These are phyloP conservation scores for Platanthera zijinensis DNA, from an alignment of 106 monocot genomes.

Conservation along the genomic window DNA sequence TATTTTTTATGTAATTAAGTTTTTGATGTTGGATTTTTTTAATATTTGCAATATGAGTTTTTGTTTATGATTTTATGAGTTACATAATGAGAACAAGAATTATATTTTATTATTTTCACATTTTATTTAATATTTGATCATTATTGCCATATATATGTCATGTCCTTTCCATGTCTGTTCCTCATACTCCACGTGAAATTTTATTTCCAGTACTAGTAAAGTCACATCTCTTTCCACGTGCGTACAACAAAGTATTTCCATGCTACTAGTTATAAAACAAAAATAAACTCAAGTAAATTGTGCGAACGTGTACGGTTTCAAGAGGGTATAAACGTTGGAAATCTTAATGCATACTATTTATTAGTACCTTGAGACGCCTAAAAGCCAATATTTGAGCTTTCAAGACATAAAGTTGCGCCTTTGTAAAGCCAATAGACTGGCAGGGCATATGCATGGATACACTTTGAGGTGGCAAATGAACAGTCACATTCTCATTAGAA, in stretches of 20 bases:
- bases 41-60: not conserved
- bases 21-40: not conserved
- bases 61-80: not conserved
- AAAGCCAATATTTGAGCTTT: conserved; percentile 98
- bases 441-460: conserved; percentile 19
- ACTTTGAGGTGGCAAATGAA: conserved; percentile 31
- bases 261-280: not conserved
- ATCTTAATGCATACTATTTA: not conserved
- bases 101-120: not conserved
- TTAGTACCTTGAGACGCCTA: conserved; percentile 73
- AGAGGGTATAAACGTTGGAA: not conserved
- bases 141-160: not conserved
- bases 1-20: not conserved
- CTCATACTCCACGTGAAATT: not conserved
- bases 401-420: conserved; percentile 78
- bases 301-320: not conserved
- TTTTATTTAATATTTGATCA: not conserved
- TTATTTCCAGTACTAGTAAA: not conserved
- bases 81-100: not conserved
- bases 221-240: not conserved
- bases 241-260: not conserved
- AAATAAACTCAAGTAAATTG: not conserved
- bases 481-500: conserved; percentile 16
- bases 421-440: conserved; percentile 58
- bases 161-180: not conserved